phyloP scores from a whole-genome alignment of 768 basidiomycete genomes.

The Solioccasus polychromus region DNA sequence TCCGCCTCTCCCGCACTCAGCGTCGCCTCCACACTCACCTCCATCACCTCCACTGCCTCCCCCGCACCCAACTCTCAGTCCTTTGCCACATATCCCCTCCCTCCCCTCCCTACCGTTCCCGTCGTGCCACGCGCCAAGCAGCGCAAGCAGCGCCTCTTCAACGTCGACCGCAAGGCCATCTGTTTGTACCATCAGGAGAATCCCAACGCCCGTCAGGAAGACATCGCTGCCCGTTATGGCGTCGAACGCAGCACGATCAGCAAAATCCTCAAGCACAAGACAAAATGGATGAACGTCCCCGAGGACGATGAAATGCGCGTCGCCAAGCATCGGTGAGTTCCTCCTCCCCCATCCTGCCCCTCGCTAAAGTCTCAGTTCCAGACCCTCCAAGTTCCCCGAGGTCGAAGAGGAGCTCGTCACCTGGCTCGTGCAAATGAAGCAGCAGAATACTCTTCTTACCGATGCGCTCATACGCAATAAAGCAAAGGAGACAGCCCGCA shows the following conservation, averaged over 20 bases:
- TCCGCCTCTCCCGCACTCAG: conserved; percentile 65
- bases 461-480: conserved; percentile 63
- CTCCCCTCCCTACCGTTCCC: conserved; percentile 26
- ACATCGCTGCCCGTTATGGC: conserved; percentile 71
- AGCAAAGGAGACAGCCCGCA: conserved; percentile 63
- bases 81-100: conserved; percentile 30
- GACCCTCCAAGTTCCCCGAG: conserved; percentile 78
- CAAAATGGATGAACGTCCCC: conserved; percentile 73
- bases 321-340: conserved; percentile 64
- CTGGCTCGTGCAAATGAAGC: conserved; percentile 57
- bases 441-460: conserved; percentile 48
- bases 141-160: conserved; percentile 71
- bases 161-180: conserved; percentile 71
- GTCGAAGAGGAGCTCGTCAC: conserved; percentile 63
- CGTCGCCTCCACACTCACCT: conserved; percentile 50
- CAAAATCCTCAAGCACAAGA: conserved; percentile 84
- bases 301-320: conserved; percentile 55
- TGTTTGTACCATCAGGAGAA: conserved; percentile 63
- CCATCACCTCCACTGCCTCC: conserved; percentile 43
- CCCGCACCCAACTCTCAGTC: conserved; percentile 29
- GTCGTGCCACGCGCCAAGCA: conserved; percentile 45
- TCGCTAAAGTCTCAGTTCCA: conserved; percentile 25
- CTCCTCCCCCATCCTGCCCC: conserved; percentile 3
- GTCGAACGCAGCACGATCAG: conserved; percentile 93
- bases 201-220: conserved; percentile 75